Evolutionary conservation across 345 rosid species (phyloP).

Genomic region (Ricinus communis): DNA sequence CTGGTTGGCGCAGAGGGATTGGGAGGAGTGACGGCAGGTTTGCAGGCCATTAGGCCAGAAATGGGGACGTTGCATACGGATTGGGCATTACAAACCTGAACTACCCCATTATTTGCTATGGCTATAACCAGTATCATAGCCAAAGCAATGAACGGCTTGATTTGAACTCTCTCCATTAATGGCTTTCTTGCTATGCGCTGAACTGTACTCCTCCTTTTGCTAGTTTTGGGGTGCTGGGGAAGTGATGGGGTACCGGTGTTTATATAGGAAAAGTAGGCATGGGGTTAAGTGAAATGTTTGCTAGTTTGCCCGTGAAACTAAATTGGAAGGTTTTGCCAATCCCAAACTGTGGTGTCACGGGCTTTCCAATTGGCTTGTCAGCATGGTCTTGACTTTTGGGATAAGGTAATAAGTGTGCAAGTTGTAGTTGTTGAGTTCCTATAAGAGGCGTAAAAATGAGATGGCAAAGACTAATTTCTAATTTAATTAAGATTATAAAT

Average conservation of each 20-base stretch:
- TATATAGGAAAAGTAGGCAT: not conserved
- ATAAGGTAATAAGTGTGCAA: too few relatives aligned
- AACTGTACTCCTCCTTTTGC: too few relatives aligned
- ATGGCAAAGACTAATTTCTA: too few relatives aligned
- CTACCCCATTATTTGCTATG: slow-evolving; percentile 11
- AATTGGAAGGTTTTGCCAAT: not conserved
- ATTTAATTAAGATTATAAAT: too few relatives aligned
- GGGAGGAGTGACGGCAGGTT: slow-evolving; percentile 46
- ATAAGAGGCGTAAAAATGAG: too few relatives aligned
- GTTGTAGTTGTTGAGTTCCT: too few relatives aligned
- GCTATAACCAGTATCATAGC: slow-evolving; percentile 10
- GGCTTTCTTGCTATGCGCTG: too few relatives aligned
- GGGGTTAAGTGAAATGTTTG: not conserved
- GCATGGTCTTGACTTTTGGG: too few relatives aligned
- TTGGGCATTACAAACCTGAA: slow-evolving; percentile 23
- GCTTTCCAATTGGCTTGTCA: not conserved
- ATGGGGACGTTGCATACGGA: slow-evolving; percentile 41
- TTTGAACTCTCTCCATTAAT: slow-evolving; percentile 22
- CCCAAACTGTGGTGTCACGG: slow-evolving; percentile 10
- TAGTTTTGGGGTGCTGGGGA: too few relatives aligned
- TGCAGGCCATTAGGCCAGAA: slow-evolving; percentile 45
- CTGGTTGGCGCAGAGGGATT: slow-evolving; percentile 39
- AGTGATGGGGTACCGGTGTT: too few relatives aligned
- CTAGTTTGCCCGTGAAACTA: slow-evolving; percentile 8
- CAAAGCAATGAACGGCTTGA: not conserved